Base-by-base conservation (phyloP, 164 flowering plant genomes). In the Magnolia sinica region DNA sequence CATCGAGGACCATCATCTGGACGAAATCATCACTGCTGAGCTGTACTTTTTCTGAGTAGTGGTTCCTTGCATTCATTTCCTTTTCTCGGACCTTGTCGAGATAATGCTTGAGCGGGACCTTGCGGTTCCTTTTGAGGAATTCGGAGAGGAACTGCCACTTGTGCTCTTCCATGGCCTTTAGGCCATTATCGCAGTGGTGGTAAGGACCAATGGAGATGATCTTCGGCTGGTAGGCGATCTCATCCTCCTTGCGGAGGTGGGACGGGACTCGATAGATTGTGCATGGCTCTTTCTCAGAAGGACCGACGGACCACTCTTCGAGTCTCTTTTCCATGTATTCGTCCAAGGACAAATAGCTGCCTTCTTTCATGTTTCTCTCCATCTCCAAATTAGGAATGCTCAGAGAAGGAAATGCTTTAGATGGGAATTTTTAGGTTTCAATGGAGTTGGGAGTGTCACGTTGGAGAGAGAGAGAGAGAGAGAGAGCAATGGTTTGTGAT, bases 1-100 rank as follows among this genome's bases (percentile, higher is more conserved):
- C 73, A 6, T 71, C 73, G 4, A 71, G 73, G 10, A 71, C 14
- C 73, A 71, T 71, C 73, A 71, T 71, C n/a, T 52, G 14, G 7
- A 50, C 13, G 16, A 71, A 71, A 8, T 50, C 73, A 7, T 50
- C 9, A 20, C 6, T 3, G 10, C 16, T 7, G 16, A 71, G 22
- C 2, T 20, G 27, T 37, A 5, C 8, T 5, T 0, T 18, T 11
- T 52, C 58, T 8, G 61, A 31, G 23, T 71, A 71, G 73, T 7
- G 50, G 5, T 29, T 22, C 23, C 63, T 22, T 2, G 29, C 29
- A 2, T 22, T 1, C 10, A 2, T 5, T 11, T 71, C 73, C 59
- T 19, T 3, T 1, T 3, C 10, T n/a, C 50, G 4, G 13, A 49
- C n/a, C 19, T n/a, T 22, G 2, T 50, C 9, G 63, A 71, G 73